Evolutionary conservation across 352 stramenopile species (phyloP), one percentile per base, ranked within the genome.

Genomic region (Globisporangium rhizosaccharum): DNA sequence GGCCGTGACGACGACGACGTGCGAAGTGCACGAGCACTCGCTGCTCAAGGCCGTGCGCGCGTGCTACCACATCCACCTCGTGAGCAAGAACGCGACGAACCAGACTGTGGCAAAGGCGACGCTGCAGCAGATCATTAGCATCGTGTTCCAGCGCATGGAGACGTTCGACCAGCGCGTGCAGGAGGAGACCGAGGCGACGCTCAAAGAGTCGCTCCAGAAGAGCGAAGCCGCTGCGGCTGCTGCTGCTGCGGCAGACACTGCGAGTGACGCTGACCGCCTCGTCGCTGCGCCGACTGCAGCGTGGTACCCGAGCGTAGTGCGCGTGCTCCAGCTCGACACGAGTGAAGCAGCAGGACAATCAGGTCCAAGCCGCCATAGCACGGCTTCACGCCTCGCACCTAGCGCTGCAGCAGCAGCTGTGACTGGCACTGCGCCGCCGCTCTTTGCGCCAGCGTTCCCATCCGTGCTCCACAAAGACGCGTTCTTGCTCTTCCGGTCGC

Each of bases 401-500:
- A 20, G n/a, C 18, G n/a, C n/a, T 20, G 14, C 25, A 5, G 28
- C 37, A 51, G n/a, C 25, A 14, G 10, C 2, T 26, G 33, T 0
- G 10, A 30, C 1, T 53, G 15, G 28, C 66, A 72, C 18, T 59
- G 15, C 17, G 12, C 12, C 76, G 42, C 72, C 73, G 15, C 64
- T 81, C 47, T 85, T 79, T 56, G 66, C 73, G 17, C 72, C 81
- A 26, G 73, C 79, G 15, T 99, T 99, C 70, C 82, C 92, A 5
- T 99, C 96, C 0, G 82, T 98, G 61, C 94, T 97, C 48, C 96
- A 99, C 76, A 98, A 97, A 57, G 98, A 99, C 72, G 90, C 92
- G 11, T 99, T 98, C 61, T 74, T 99, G 58, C 73, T 99, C 15
- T 99, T 99, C 65, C 88, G 98, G 3, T 97, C 96, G 9, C 80